Evolutionary conservation across 768 basidiomycete species (phyloP).

Genomic region (Hygrocybe punicea): DNA sequence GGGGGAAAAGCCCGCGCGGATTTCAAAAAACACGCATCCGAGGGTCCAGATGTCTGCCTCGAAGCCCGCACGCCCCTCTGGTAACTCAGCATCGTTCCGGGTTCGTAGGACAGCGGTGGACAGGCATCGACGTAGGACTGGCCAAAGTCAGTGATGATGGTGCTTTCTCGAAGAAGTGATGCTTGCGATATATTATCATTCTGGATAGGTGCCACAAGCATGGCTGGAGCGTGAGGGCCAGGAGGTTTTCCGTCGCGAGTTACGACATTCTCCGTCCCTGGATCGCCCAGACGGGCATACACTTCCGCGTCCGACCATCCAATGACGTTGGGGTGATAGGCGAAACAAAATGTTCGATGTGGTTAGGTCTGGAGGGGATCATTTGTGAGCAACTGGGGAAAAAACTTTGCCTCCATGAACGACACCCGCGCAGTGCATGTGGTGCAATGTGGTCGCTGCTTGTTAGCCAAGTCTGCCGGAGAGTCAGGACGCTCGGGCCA

Average conservation of each 20-base stretch:
- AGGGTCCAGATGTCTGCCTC: conserved; percentile 41
- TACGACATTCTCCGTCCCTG: conserved; percentile 29
- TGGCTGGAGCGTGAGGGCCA: conserved; percentile 28
- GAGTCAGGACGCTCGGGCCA: conserved; percentile 37
- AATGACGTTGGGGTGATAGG: conserved; percentile 19
- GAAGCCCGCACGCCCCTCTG: conserved; percentile 19
- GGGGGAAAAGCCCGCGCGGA: conserved; percentile 40
- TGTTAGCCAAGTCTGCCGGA: conserved; percentile 37
- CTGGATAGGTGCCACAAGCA: conserved; percentile 29
- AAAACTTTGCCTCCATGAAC: conserved; percentile 37
- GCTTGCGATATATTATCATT: conserved; percentile 17
- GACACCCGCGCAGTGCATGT: conserved; percentile 32
- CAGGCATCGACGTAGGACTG: conserved; percentile 28
- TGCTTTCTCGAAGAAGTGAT: conserved; percentile 30
- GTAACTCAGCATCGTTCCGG: conserved; percentile 33
- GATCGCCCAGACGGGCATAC: conserved; percentile 30
- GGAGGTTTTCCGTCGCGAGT: conserved; percentile 21
- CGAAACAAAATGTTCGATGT: conserved; percentile 39
- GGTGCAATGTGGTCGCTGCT: conserved; percentile 20
- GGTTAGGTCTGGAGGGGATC: conserved; percentile 32
- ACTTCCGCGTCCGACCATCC: conserved; percentile 36
- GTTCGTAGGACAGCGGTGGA: conserved; percentile 30
- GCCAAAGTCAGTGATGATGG: conserved; percentile 39
- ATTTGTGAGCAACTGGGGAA: neutral
- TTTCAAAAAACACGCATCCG: conserved; percentile 43